These are phyloP conservation scores for Aciculosporium take DNA, from an alignment of 2,329 filamentous ascomycete species.

Conservation along the genomic window DNA sequence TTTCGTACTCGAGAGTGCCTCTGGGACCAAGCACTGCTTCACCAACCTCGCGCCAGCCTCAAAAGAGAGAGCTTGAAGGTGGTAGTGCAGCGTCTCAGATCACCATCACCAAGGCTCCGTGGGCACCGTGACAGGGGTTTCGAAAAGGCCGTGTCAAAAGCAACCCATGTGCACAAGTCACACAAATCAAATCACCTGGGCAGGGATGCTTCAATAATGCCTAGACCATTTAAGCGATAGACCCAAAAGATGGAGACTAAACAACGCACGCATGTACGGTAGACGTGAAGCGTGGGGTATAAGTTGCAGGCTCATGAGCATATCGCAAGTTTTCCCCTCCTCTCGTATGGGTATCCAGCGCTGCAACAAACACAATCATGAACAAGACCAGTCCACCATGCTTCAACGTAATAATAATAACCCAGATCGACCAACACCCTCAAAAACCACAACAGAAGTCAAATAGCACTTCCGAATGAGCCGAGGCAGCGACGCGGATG, in stretches of 20 bases:
- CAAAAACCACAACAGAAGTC: constrained; percentile 2
- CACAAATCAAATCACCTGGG: background rate
- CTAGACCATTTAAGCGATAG: constrained; percentile 5
- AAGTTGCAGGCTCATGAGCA: constrained; percentile 14
- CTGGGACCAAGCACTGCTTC: constrained; percentile 17
- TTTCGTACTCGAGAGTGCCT: constrained; percentile 24
- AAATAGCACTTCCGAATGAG: background rate
- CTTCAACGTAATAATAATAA: constrained; percentile 4
- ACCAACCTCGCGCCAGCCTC: constrained; percentile 10
- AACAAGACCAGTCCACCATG: constrained; percentile 7
- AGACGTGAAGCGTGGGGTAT: constrained; percentile 14
- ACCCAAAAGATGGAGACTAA: constrained; percentile 7
- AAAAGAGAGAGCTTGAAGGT: constrained; percentile 9
- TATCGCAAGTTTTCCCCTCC: constrained; percentile 12
- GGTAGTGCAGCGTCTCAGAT: constrained; percentile 25
- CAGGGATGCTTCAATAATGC: constrained; percentile 2
- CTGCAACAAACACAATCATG: constrained; percentile 9
- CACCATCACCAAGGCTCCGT: constrained; percentile 31
- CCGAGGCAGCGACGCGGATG: background rate
- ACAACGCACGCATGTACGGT: constrained; percentile 5
- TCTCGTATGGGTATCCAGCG: constrained; percentile 20
- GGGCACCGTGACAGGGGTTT: constrained; percentile 21
- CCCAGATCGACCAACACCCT: background rate
- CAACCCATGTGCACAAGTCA: background rate
- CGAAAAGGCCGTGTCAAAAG: background rate